Conservation (phyloP, 495 filamentous ascomycete genomes). For the Tuber magnatum region DNA sequence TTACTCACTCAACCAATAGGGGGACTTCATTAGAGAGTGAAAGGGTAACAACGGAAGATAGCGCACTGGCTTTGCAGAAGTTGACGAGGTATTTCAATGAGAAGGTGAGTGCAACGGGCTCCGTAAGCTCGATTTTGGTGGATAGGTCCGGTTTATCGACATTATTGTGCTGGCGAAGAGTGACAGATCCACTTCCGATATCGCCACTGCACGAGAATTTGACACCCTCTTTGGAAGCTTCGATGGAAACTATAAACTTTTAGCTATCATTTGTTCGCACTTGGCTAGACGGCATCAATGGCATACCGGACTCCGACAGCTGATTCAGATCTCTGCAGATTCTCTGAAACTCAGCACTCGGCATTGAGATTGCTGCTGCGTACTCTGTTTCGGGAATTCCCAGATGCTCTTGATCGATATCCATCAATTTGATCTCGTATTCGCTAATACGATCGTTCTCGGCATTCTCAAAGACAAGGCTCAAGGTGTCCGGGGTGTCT, state of each 20-base stretch:
- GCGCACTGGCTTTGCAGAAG: conserved; percentile 93
- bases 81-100: conserved; percentile 99
- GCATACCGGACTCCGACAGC: conserved; percentile 86
- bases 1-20: conserved; percentile 67
- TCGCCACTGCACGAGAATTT: conserved; percentile 92
- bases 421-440: conserved; percentile 99
- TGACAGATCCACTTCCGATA: conserved; percentile 90
- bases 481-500: conserved; percentile 89
- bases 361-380: conserved; percentile 83
- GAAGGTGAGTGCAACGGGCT: conserved; percentile 93
- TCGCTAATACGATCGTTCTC: conserved; percentile 88
- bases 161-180: conserved; percentile 78
- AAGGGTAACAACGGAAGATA: conserved; percentile 77
- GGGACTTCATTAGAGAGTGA: conserved; percentile 94
- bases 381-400: conserved; percentile 99
- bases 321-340: conserved; percentile 87
- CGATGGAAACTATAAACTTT: conserved; percentile 67
- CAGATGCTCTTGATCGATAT: conserved; percentile 98
- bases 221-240: conserved; percentile 93
- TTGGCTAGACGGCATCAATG: neutral
- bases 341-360: conserved; percentile 80
- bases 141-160: conserved; percentile 84
- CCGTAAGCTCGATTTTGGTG: conserved; percentile 79
- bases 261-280: neutral
- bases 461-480: conserved; percentile 88